Conservation (phyloP, 176 grass and related monocot genomes). For the Oryza officinalis region DNA sequence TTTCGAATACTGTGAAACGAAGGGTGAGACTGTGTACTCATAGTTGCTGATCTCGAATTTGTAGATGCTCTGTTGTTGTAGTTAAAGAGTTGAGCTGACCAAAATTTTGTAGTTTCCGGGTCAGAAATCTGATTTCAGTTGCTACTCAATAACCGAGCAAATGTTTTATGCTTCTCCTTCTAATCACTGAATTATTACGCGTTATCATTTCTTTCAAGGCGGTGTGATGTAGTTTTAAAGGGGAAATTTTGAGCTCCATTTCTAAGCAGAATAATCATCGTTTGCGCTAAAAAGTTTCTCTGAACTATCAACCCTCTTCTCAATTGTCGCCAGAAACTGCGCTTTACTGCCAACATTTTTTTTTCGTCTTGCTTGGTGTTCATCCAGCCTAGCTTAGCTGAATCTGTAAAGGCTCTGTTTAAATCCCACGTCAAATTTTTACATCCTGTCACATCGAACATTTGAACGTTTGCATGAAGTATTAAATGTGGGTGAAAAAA, state of each 20-base stretch:
- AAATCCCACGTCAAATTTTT: no score
- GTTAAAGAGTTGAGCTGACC: conserved; percentile 10
- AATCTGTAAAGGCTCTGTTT: no score
- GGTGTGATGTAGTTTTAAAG: background rate
- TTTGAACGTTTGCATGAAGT: no score
- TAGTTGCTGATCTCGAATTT: background rate
- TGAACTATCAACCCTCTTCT: background rate
- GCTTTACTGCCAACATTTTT: background rate
- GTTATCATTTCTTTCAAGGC: background rate
- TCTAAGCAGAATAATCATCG: background rate
- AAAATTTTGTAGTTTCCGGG: conserved; percentile 39
- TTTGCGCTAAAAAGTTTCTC: background rate
- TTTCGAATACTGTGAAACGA: background rate
- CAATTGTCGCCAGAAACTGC: background rate
- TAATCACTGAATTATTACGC: background rate
- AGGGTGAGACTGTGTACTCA: background rate
- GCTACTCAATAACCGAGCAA: conserved; percentile 16
- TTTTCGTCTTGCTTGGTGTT: background rate
- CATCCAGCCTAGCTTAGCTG: background rate
- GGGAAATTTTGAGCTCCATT: background rate
- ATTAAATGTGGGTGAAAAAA: no score
- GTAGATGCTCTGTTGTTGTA: conserved; percentile 18
- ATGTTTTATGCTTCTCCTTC: background rate
- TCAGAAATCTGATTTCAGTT: background rate
- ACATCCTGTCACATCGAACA: no score